These are phyloP conservation scores for Phytophthora megakarya DNA, from an alignment of 352 stramenopile genomes.

Conservation along the genomic window DNA sequence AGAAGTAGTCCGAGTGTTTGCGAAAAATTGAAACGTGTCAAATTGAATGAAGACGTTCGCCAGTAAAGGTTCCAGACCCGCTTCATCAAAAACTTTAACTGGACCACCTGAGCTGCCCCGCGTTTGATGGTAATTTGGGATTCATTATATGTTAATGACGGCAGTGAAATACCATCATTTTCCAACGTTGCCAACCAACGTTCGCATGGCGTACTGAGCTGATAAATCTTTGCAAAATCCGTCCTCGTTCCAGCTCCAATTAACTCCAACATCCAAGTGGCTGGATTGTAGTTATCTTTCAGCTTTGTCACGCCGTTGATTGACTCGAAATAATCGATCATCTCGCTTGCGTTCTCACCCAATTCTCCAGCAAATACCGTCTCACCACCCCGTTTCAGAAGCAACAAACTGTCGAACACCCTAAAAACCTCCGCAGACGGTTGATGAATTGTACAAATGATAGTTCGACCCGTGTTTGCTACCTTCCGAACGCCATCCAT, in stretches of 20 bases:
- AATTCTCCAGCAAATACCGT: conserved; percentile 62
- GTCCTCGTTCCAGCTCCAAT: conserved; percentile 55
- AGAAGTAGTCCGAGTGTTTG: conserved; percentile 28
- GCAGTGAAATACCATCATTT: conserved; percentile 37
- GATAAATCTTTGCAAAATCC: conserved; percentile 47
- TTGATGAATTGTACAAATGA: conserved; percentile 95
- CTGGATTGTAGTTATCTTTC: conserved; percentile 75
- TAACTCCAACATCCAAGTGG: conserved; percentile 41
- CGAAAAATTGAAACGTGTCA: conserved; percentile 48
- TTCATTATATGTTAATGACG: conserved; percentile 38
- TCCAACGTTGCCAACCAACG: conserved; percentile 39
- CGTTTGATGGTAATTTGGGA: too few species aligned
- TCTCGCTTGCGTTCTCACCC: conserved; percentile 39
- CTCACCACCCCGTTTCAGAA: conserved; percentile 40
- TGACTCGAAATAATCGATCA: conserved; percentile 36
- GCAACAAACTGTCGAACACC: conserved; percentile 31
- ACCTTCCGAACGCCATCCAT: conserved; percentile 91
- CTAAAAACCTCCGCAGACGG: conserved; percentile 86
- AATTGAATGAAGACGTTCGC: conserved; percentile 47
- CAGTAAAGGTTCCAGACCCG: conserved; percentile 77
- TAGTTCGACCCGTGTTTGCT: conserved; percentile 64
- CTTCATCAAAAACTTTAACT: conserved; percentile 48
- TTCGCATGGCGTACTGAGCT: conserved; percentile 32
- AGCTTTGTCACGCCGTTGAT: conserved; percentile 52
- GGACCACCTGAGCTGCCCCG: conserved; percentile 18